Percentiles rank a stretch among this genome's conserved stretches.
Conservation (phyloP, 139 green algal species). For the Chlorella sp. region DNA sequence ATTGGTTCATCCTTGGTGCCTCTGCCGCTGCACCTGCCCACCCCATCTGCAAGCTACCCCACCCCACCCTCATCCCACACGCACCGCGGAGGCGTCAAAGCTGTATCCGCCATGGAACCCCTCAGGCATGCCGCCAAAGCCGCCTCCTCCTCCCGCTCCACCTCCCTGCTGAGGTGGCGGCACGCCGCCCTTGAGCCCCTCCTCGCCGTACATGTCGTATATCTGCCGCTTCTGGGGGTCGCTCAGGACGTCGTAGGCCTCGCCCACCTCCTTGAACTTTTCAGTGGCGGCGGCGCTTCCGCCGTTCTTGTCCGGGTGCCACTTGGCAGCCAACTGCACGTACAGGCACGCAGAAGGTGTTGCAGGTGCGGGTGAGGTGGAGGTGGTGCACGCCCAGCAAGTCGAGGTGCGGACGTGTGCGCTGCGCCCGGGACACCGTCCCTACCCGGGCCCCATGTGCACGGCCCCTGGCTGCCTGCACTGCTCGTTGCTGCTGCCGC, state of each 20-base stretch:
- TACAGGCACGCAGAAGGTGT: background rate
- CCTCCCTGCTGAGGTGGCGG: too few relatives aligned
- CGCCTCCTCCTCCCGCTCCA: too few relatives aligned
- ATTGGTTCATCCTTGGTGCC: too few relatives aligned
- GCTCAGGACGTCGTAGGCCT: constrained; percentile 27
- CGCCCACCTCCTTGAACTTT: constrained; percentile 38
- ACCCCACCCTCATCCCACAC: too few relatives aligned
- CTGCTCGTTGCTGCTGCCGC: background rate
- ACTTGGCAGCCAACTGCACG: constrained; percentile 51
- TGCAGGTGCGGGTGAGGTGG: background rate
- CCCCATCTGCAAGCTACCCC: too few relatives aligned
- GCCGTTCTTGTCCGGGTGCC: constrained; percentile 40
- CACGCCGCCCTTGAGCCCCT: constrained; percentile 38
- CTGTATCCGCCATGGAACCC: too few relatives aligned
- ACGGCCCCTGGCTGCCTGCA: background rate
- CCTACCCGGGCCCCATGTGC: too few relatives aligned
- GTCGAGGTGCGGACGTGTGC: constrained; percentile 19
- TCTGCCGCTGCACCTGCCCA: too few relatives aligned
- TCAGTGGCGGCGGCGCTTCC: constrained; percentile 7
- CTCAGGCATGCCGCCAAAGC: too few relatives aligned
- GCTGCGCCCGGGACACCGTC: too few relatives aligned
- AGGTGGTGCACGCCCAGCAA: background rate
- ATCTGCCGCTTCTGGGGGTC: constrained; percentile 17
- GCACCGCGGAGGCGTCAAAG: constrained; percentile 4
- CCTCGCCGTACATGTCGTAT: constrained; percentile 38